Evolutionary conservation across 2,329 filamentous ascomycete genomes (phyloP).

Genomic region (Aquanectria penicillioides): DNA sequence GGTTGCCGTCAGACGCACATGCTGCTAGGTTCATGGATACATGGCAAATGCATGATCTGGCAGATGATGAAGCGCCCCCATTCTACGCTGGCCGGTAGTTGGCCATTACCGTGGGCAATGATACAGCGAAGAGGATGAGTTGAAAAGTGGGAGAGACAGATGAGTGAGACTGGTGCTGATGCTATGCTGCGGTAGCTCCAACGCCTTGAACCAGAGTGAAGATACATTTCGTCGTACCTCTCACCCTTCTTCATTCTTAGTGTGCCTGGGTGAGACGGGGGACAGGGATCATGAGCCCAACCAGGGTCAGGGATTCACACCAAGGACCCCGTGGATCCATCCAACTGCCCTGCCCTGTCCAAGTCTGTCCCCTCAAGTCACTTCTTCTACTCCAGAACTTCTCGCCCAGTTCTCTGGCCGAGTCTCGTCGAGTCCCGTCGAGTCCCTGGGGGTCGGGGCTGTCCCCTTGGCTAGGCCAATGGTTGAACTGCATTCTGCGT

Average conservation of each 20-base stretch:
- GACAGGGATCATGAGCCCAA: conserved; percentile 17
- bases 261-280: conserved; percentile 24
- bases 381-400: conserved; percentile 5
- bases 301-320: conserved; percentile 24
- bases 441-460: conserved; percentile 2
- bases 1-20: conserved; percentile 18
- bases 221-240: conserved; percentile 1
- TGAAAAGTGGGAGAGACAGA: background rate
- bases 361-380: conserved; percentile 5
- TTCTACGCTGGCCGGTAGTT: no score
- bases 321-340: conserved; percentile 29
- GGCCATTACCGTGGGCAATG: no score
- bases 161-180: background rate
- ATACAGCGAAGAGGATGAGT: background rate
- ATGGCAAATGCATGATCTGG: conserved; percentile 12
- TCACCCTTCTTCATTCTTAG: conserved; percentile 10
- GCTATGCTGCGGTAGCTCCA: conserved; percentile 3
- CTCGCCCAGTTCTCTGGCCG: conserved; percentile 7
- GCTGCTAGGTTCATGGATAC: conserved; percentile 5
- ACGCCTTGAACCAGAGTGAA: conserved; percentile 16
- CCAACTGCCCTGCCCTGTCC: conserved; percentile 18
- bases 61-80: conserved; percentile 1
- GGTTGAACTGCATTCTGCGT: background rate
- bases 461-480: conserved; percentile 7
- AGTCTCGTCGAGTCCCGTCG: conserved; percentile 8